Percentiles rank a stretch among this genome's conserved stretches.
phyloP scores from a whole-genome alignment of 2,329 filamentous ascomycete species.

The Aspergillus texensis region DNA sequence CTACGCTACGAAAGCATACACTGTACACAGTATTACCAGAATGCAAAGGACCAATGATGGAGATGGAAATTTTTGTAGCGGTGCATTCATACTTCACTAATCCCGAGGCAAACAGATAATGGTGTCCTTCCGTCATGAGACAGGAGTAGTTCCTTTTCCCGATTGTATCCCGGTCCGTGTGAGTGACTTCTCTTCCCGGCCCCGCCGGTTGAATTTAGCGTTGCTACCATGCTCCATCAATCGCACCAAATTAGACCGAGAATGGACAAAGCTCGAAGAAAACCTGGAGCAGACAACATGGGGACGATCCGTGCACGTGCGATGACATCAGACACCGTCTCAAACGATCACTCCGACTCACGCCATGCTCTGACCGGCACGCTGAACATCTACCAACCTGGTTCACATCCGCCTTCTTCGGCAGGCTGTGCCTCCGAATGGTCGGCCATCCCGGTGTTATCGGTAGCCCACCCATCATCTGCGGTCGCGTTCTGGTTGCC shows the following conservation, averaged over 20 bases:
- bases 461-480: constrained; percentile 4
- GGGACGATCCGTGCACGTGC: neutral
- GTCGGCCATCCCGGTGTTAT: constrained; percentile 11
- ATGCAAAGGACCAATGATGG: neutral
- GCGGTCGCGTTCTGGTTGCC: constrained; percentile 2
- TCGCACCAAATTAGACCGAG: neutral
- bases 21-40: neutral
- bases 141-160: neutral
- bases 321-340: constrained; percentile 11
- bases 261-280: neutral
- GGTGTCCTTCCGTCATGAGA: neutral
- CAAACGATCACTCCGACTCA: constrained; percentile 7
- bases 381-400: neutral
- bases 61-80: neutral
- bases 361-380: neutral
- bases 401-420: constrained; percentile 2
- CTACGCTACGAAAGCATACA: neutral
- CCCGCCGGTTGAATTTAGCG: neutral
- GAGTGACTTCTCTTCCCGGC: neutral
- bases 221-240: neutral
- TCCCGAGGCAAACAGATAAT: neutral
- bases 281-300: neutral
- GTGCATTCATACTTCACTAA: neutral
- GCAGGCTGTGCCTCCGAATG: neutral
- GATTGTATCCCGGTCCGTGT: constrained; percentile 1